A percentile compares a stretch with the other conserved stretches of the same genome.
phyloP scores from a whole-genome alignment of 2,329 filamentous ascomycete genomes.

The Stachybotrys echinatus region DNA sequence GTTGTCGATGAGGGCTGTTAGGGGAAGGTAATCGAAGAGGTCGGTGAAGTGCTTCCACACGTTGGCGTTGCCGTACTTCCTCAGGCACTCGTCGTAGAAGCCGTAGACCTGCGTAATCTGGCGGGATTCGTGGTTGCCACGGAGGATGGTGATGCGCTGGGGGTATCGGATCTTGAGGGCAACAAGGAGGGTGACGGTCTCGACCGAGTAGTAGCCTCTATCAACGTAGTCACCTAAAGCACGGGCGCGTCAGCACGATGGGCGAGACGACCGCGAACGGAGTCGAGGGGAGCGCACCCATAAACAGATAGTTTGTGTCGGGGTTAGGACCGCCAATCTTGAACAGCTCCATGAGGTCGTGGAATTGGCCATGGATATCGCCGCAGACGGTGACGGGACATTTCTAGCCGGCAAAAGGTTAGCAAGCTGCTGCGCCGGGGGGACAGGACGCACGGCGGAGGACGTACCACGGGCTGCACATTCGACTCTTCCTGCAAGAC shows the following conservation, averaged over 20 bases:
- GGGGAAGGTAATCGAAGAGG: slow-evolving; percentile 94
- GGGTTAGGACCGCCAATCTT: slow-evolving; percentile 97
- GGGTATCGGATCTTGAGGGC: slow-evolving; percentile 97
- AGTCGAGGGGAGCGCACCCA: slow-evolving; percentile 58
- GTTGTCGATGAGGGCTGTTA: slow-evolving; percentile 96
- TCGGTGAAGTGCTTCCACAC: slow-evolving; percentile 98
- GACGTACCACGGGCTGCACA: slow-evolving; percentile 91
- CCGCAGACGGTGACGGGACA: slow-evolving; percentile 98
- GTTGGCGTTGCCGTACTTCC: slow-evolving; percentile 94
- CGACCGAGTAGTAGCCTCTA: slow-evolving; percentile 94
- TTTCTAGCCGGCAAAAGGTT: slow-evolving; percentile 54
- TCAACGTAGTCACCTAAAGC: slow-evolving; percentile 88
- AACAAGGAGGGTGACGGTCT: slow-evolving; percentile 91
- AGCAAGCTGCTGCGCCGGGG: background rate
- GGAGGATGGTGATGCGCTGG: slow-evolving; percentile 92
- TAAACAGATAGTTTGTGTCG: slow-evolving; percentile 98
- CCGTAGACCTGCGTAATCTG: slow-evolving; percentile 98
- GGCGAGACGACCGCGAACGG: background rate
- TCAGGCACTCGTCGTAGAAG: slow-evolving; percentile 94
- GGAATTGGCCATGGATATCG: slow-evolving; percentile 98
- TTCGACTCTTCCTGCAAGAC: slow-evolving; percentile 97
- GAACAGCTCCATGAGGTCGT: slow-evolving; percentile 99
- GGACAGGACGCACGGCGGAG: background rate
- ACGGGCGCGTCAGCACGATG: slow-evolving; percentile 4
- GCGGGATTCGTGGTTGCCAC: slow-evolving; percentile 91